Conservation (phyloP, 129 eudicot genomes). For the Chrysanthemum makinoi region DNA sequence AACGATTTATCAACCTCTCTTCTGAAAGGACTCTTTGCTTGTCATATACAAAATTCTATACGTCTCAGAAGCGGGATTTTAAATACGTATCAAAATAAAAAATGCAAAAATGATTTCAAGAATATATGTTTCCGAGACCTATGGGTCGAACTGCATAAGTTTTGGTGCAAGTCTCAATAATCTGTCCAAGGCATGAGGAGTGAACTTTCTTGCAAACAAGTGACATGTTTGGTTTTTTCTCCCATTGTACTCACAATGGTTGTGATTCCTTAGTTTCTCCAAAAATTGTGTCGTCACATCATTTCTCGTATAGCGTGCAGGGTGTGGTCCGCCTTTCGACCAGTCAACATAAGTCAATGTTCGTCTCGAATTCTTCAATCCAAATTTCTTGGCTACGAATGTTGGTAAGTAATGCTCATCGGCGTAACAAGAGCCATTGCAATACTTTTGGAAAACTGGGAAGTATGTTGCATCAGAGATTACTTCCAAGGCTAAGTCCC, state of each 20-base stretch:
- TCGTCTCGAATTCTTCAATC: slow-evolving; percentile 50
- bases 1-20: too few species aligned
- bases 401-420: slow-evolving; percentile 94
- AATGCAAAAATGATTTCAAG: neutral
- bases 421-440: slow-evolving; percentile 59
- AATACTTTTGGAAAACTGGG: slow-evolving; percentile 47
- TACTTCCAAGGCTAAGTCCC: slow-evolving; percentile 60
- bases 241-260: slow-evolving; percentile 65
- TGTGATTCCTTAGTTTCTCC: slow-evolving; percentile 53
- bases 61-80: neutral
- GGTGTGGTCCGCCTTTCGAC: slow-evolving; percentile 87
- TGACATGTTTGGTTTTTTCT: slow-evolving; percentile 45
- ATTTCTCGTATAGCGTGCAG: slow-evolving; percentile 44
- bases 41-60: neutral
- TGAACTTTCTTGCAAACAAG: slow-evolving; percentile 87
- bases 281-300: slow-evolving; percentile 50
- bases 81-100: neutral
- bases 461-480: slow-evolving; percentile 55
- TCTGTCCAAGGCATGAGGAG: slow-evolving; percentile 62
- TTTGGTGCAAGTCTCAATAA: slow-evolving; percentile 59
- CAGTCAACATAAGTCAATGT: slow-evolving; percentile 84
- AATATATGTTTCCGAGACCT: neutral
- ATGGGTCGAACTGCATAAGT: slow-evolving; percentile 57
- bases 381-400: slow-evolving; percentile 45
- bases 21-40: neutral